Base-by-base conservation (phyloP, 805 yeast genomes). In the Dipodascopsis uninucleata region DNA sequence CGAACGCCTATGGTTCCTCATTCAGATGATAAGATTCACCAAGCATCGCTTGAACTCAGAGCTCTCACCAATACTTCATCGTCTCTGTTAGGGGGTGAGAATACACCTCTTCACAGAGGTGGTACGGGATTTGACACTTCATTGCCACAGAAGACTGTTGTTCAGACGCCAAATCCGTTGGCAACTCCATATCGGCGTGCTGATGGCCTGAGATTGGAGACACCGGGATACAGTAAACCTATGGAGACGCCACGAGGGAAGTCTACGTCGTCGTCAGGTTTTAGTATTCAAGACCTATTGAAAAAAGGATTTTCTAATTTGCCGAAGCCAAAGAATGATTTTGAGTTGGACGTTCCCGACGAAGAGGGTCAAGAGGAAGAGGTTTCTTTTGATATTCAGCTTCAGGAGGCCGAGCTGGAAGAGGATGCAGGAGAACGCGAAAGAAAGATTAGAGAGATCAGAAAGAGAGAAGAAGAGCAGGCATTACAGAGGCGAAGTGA, bases 401-500 rank as follows among this genome's bases (percentile, higher is more conserved):
- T 54, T 16, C 39, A 41, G 21, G 54, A 56, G 28, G 43, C 51
- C 3, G 53, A 41, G 3, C 25, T 49, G 3, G 57, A 53, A 5
- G 61, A 59, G 8, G 65, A 61, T 21, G 61, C 61, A 6, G 58
- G 55, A 5, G 69, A 66, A 44, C 54, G 61, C 24, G 63, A 58
- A 7, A 48, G 62, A 6, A 39, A 58, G 23, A 31, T 57, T 8
- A 43, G 47, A 6, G 55, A 37, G 24, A 43, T 52, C 29, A 36
- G 45, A 35, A 42, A 59, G 39, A 28, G 40, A 21, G 48, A 55
- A 35, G 52, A 43, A 14, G 53, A 48, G 31, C 47, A 46, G 21
- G 64, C 62, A 9, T 48, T 65, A 28, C 52, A 65, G 5, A 60
- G 77, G 31, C 56, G 77, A 37, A 74, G 82, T 0, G 70, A 65